Evolutionary conservation across 2,329 filamentous ascomycete genomes (phyloP).

Genomic region (Ceratocystis huliohia): DNA sequence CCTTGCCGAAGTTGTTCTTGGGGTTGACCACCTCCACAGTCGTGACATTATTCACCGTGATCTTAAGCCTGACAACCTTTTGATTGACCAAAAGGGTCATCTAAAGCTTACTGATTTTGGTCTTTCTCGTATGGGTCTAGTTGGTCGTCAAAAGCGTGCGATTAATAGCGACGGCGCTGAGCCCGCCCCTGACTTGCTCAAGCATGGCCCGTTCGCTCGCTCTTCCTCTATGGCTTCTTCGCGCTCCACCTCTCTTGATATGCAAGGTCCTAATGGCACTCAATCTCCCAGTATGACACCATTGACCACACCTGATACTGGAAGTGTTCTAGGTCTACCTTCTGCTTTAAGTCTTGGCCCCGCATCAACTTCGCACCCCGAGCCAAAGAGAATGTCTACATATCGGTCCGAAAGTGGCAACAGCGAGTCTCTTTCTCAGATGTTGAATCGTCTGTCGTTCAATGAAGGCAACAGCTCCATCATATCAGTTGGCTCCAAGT

Average conservation of each 20-base stretch:
- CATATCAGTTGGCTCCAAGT: slow-evolving; percentile 37
- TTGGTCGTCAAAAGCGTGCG: slow-evolving; percentile 90
- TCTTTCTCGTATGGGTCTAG: slow-evolving; percentile 88
- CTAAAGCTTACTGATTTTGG: slow-evolving; percentile 96
- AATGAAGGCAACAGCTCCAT: slow-evolving; percentile 41
- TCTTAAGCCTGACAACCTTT: slow-evolving; percentile 88
- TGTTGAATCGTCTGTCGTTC: slow-evolving; percentile 69
- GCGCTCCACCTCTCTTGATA: slow-evolving; percentile 83
- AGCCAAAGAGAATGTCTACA: slow-evolving; percentile 40
- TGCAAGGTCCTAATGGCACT: slow-evolving; percentile 29
- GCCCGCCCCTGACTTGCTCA: slow-evolving; percentile 80
- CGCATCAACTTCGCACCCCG: slow-evolving; percentile 42
- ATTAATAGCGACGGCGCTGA: slow-evolving; percentile 65
- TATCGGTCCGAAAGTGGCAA: slow-evolving; percentile 86
- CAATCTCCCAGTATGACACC: slow-evolving; percentile 81
- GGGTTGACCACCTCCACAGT: slow-evolving; percentile 88
- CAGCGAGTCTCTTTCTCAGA: slow-evolving; percentile 69
- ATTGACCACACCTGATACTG: slow-evolving; percentile 62
- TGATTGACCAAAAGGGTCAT: slow-evolving; percentile 94
- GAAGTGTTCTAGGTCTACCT: slow-evolving; percentile 59
- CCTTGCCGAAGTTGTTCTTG: slow-evolving; percentile 88
- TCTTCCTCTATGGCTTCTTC: slow-evolving; percentile 79
- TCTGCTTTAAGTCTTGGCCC: slow-evolving; percentile 78
- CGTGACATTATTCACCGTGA: slow-evolving; percentile 94
- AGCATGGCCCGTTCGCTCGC: slow-evolving; percentile 79